Evolutionary conservation across 2,329 filamentous ascomycete genomes (phyloP), one percentile per base, ranked within the genome.

Genomic region (Bipolaris bicolor): DNA sequence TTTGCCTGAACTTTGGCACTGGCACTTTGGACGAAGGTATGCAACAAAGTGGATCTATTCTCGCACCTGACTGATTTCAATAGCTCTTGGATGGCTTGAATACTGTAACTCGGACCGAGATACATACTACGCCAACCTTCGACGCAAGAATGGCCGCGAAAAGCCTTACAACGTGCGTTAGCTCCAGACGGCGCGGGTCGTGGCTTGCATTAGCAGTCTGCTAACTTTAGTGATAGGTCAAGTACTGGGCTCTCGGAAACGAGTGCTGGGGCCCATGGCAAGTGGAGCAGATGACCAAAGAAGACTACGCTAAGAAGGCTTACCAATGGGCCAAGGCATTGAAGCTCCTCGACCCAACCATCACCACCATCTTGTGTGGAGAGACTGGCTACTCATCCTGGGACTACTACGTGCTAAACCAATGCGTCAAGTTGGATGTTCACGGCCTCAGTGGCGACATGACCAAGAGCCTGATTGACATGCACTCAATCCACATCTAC

Each of bases 201-300:
- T 15, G n/a, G 11, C 3, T 16, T 5, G 26, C 7, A 10, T 6
- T 11, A 16, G n/a, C 15, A 16, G 1, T 6, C 45, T 44, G 13
- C 45, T 34, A 44, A 49, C 13, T 13, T 39, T 13, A 41, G 7
- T 3, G 9, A 18, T 46, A 69, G 67, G 79, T 93, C 68, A 92
- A 91, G 77, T 94, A 93, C 81, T 95, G 91, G 91, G 90, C 90
- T 1, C 84, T 95, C 24, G 91, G 91, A 9, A 95, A 95, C 76
- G 86, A 89, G 68, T 82, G 82, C 74, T 58, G 44, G 43, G 50
- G 51, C 18, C 49, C 57, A 11, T 52, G 53, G 53, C 52, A 54
- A 74, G 84, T 90, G 57, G 86, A 82, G 64, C 85, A 89, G 76
- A 84, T 86, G 82, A 88, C 86, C 62, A 86, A 88, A 72, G 86